A percentile compares a stretch with the other conserved stretches of the same genome.
Conservation (phyloP, 495 filamentous ascomycete species). For the Hypoxylon rickii region DNA sequence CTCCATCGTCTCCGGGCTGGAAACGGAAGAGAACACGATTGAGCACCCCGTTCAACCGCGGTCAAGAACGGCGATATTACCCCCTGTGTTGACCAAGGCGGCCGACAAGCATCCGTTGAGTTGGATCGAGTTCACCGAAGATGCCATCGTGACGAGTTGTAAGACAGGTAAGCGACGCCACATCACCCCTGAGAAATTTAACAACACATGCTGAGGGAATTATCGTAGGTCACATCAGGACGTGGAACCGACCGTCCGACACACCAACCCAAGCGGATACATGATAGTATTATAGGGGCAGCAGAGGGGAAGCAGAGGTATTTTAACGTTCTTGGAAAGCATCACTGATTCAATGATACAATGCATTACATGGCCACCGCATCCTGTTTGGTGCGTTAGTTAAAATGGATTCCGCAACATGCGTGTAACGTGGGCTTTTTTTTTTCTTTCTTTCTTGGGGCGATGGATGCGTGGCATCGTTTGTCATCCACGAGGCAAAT, state of each 20-base stretch:
- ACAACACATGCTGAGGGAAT: slow-evolving; percentile 18
- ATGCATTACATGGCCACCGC: too few species aligned
- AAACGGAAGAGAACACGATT: slow-evolving; percentile 55
- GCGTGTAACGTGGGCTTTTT: neutral
- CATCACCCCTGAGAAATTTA: neutral
- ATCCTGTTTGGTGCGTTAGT: neutral
- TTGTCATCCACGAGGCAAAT: neutral
- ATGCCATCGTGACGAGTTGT: slow-evolving; percentile 90
- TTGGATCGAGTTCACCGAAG: slow-evolving; percentile 89
- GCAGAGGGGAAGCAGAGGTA: neutral
- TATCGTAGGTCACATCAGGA: slow-evolving; percentile 76
- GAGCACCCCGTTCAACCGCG: slow-evolving; percentile 82
- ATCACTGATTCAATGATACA: neutral
- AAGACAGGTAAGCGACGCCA: slow-evolving; percentile 66
- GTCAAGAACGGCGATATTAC: slow-evolving; percentile 79
- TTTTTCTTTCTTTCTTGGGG: too few species aligned
- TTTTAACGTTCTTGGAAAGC: neutral
- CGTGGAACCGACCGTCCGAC: slow-evolving; percentile 75
- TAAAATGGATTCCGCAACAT: neutral
- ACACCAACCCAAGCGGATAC: slow-evolving; percentile 25
- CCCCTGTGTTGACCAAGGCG: slow-evolving; percentile 91
- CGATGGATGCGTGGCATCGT: neutral
- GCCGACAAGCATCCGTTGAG: slow-evolving; percentile 84
- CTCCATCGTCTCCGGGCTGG: slow-evolving; percentile 60
- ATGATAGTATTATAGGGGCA: slow-evolving; percentile 9